Percentiles rank a stretch among this genome's conserved stretches.
These are phyloP conservation scores for Fusarium begoniae DNA, from an alignment of 2,329 filamentous ascomycete genomes.

Conservation along the genomic window DNA sequence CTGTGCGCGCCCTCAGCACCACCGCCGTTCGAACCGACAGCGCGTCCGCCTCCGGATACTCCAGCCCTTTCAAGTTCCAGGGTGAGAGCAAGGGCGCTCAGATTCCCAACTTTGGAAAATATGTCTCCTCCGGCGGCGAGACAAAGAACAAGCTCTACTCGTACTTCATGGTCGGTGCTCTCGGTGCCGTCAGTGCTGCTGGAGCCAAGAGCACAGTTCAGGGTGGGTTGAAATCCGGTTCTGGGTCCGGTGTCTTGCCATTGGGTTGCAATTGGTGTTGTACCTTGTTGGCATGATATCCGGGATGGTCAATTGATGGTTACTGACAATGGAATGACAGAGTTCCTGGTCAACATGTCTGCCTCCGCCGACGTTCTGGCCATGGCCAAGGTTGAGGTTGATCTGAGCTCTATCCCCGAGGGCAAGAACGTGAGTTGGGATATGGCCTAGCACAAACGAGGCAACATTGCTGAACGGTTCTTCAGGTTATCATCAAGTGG, in stretches of 20 bases:
- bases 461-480: constrained; percentile 3
- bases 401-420: constrained; percentile 91
- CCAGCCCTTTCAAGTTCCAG: constrained; percentile 74
- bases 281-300: constrained; percentile 5
- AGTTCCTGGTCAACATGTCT: constrained; percentile 99
- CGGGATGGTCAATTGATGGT: constrained; percentile 38
- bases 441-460: not conserved
- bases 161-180: constrained; percentile 98
- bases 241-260: constrained; percentile 35
- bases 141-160: constrained; percentile 86
- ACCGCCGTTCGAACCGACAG: constrained; percentile 59
- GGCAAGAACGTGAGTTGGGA: constrained; percentile 90
- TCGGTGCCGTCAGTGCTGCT: constrained; percentile 90
- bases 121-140: constrained; percentile 75
- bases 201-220: constrained; percentile 98
- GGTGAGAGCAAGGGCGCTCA: constrained; percentile 67
- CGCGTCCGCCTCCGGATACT: constrained; percentile 62
- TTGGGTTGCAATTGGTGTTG: constrained; percentile 43
- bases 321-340: constrained; percentile 60
- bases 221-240: constrained; percentile 70
- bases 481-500: constrained; percentile 98
- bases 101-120: constrained; percentile 91
- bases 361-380: constrained; percentile 98
- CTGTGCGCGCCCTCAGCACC: constrained; percentile 66
- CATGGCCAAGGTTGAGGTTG: constrained; percentile 99